Evolutionary conservation across 345 rosid species (phyloP), one percentile per base, ranked within the genome.

Genomic region (Brassica nigra): DNA sequence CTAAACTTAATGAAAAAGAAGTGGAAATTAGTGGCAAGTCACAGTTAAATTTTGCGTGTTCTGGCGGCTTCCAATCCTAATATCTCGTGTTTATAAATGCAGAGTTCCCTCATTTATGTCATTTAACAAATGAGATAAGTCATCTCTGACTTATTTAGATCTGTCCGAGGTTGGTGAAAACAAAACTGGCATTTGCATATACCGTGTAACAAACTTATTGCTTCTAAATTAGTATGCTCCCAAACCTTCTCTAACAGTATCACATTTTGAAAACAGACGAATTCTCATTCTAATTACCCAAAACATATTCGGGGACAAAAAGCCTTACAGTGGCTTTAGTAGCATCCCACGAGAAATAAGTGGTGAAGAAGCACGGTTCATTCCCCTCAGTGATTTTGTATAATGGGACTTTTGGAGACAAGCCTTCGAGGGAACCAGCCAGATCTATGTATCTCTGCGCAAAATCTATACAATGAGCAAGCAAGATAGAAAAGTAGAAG

Each of bases 301-400:
- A 69, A 62, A 30, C 33, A 59, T 67, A 58, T 67, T 63, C 7
- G n/a, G 15, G 68, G 74, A 33, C 29, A 39, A 42, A 59, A 47
- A 63, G 39, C 76, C 94, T 54, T 90, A 96, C 99, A 62, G 73
- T 83, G 57, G 98, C 91, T 87, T 89, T 94, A 84, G 88, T 67
- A 68, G 83, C 80, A 86, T 96, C 99, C 99, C 98, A 96, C 6
- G 89, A 87, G 82, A 96, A 96, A 84, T 85, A 90, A 49, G 89
- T 83, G 27, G 98, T 90, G 85, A 93, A 96, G 88, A 93, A 93
- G 85, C 91, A 86, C 1, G 99, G 98, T 78, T 96, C 99, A 78
- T 92, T 93, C 84, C 98, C 99, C 85, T 96, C 99, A 11, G 91
- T 86, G 70, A 96, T 86, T 90, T 85, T 93, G 83, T 91, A 96